Conservation (phyloP, 140 eudicot species). For the Anethum foeniculum region DNA sequence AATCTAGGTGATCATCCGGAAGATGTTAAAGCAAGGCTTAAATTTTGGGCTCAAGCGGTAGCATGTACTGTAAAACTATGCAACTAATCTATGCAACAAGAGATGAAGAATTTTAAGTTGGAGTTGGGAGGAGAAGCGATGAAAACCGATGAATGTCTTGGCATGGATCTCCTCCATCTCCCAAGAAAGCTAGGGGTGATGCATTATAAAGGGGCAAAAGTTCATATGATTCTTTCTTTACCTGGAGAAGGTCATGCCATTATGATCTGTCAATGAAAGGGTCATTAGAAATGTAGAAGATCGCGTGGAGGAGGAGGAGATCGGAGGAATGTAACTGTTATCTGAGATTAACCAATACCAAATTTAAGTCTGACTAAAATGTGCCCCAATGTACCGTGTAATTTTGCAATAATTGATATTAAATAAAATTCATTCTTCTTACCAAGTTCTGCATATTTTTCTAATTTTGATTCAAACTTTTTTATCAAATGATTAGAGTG, state of each 20-base stretch:
- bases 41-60: constrained; percentile 84
- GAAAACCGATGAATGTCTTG: background rate
- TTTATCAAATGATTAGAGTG: background rate
- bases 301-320: background rate
- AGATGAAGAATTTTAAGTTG: constrained; percentile 5
- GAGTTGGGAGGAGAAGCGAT: background rate
- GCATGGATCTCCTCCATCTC: background rate
- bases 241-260: constrained; percentile 36
- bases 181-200: constrained; percentile 1
- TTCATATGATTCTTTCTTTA: constrained; percentile 18
- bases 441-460: background rate
- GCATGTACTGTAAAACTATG: constrained; percentile 73
- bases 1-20: constrained; percentile 85
- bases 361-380: background rate
- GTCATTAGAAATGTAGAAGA: constrained; percentile 2
- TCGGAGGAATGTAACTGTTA: background rate
- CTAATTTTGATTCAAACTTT: background rate
- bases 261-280: constrained; percentile 32
- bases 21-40: constrained; percentile 78
- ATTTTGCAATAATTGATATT: background rate
- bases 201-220: background rate
- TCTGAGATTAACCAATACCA: background rate
- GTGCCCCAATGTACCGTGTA: background rate
- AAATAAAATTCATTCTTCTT: background rate
- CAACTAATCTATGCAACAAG: constrained; percentile 26